Percentiles rank a stretch among this genome's conserved stretches.
These are phyloP conservation scores for Abrus pulchellus DNA, from an alignment of 306 rosid genomes.

Conservation along the genomic window DNA sequence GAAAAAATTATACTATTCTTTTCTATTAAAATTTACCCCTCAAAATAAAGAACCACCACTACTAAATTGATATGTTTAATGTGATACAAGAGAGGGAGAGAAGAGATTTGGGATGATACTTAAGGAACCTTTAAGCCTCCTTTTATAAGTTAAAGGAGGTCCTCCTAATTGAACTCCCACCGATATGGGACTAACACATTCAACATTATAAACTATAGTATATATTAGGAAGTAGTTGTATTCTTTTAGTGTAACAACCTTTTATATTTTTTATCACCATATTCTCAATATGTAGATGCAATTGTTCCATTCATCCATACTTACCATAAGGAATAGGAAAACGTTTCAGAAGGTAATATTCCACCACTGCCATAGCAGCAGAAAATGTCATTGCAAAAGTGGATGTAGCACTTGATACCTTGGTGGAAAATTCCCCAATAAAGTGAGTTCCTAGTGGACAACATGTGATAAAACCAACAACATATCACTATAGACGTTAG, in stretches of 20 bases:
- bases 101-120: too few relatives aligned
- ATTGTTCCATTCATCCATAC: background rate
- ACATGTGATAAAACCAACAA: background rate
- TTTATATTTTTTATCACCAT: background rate
- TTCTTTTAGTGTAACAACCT: background rate
- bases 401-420: conserved; percentile 88
- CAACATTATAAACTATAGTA: background rate
- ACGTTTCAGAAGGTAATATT: conserved; percentile 78
- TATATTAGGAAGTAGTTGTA: background rate
- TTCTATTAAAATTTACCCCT: too few relatives aligned
- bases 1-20: too few relatives aligned
- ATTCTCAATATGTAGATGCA: too few relatives aligned
- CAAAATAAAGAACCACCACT: too few relatives aligned
- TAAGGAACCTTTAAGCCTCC: too few relatives aligned
- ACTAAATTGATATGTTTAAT: too few relatives aligned
- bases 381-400: conserved; percentile 85
- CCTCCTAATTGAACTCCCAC: too few relatives aligned
- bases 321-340: conserved; percentile 80
- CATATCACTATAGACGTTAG: background rate
- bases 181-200: too few relatives aligned
- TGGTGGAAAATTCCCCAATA: background rate
- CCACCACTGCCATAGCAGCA: conserved; percentile 86
- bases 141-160: too few relatives aligned
- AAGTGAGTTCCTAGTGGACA: conserved; percentile 15
- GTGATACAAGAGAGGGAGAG: too few relatives aligned